Evolutionary conservation across 192 early-diverging fungal species (phyloP), one percentile per base, ranked within the genome.

Genomic region (Backusella tarrabulga): DNA sequence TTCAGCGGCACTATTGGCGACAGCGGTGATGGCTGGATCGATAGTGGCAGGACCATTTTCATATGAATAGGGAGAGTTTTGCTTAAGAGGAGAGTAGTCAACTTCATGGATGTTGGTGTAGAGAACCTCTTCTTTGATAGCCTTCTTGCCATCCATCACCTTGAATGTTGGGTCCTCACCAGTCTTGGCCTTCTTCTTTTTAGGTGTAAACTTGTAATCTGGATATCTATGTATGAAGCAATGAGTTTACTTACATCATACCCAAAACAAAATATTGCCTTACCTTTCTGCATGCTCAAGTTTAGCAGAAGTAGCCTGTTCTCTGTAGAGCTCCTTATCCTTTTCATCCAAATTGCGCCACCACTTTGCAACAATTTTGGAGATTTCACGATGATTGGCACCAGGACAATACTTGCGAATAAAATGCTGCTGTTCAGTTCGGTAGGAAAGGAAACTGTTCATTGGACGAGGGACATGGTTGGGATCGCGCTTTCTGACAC

Each of bases 401-500:
- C 73, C 81, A 21, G 86, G 84, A 67, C 85, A 83, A 29, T 86
- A 73, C 11, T 75, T 73, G 44, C 89, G 80, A 35, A 91, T 83
- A 71, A 86, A 82, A 15, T 85, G 82, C 71, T 88, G 83, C 68
- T 91, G 83, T 34, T 88, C 84, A 34, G 84, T 82, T 41, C 91
- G 86, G 74, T 89, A 92, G 9, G 85, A 77, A 85, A 92, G 87
- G 69, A 92, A 92, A 42, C 89, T 90, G 71, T 92, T 92, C 66
- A 86, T 86, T 29, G 91, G 91, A 34, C 90, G 73, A 67, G 74
- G 74, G 5, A 75, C 67, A 66, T 75, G 74, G 14, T 68, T 29
- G 11, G 60, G 74, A n/a, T 44, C 67, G 1, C 34, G 19, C 41
- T 75, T 75, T 32, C 74, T 38, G n/a, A 46, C 14, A 67, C 66